Evolutionary conservation across 257 asterid species (phyloP), one percentile per base, ranked within the genome.

Genomic region (Hygrophila difformis): DNA sequence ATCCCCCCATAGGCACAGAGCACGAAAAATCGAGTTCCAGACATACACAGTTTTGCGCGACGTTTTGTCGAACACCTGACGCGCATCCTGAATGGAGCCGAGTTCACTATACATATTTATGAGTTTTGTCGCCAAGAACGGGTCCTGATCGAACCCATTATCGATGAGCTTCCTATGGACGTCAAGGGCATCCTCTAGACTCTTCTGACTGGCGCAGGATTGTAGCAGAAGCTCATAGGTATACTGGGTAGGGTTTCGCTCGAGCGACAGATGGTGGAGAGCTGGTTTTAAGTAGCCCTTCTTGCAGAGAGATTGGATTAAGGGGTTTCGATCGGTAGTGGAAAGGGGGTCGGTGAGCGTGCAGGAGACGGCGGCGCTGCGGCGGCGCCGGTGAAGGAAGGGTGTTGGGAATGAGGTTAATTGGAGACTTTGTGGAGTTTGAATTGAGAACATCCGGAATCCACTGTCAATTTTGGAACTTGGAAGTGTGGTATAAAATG

Each of bases 101-200:
- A 84, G 61, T 3, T 81, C 66, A 0, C 71, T 66, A 39, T 68
- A 88, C 89, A 71, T 61, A 42, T 73, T 69, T 21, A 88, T 79
- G 45, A 88, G 95, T 69, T 88, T 88, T 4, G 97, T 88, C 31
- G 94, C 95, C 80, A 88, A 59, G 58, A 81, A 88, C 1, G 94
- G 69, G 47, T 84, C 97, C 54, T 81, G 71, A 36, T 61, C 75
- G 35, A 70, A 84, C 49, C 97, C 94, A 77, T 81, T 66, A 4
- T 78, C 77, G 3, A 54, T 23, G 10, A 88, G 78, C 59, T 41
- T 61, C 8, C 43, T 24, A 62, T 88, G 95, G 59, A 84, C 78
- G 1, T 55, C 44, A 15, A 66, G 43, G 22, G 87, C 97, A 18
- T 78, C 76, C 8, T 80, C 9, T 6, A 81, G 57, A 17, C 75